Evolutionary conservation across 1,284 basidiomycete genomes (phyloP), one percentile per base, ranked within the genome.

Genomic region (Ceratobasidium sp.): DNA sequence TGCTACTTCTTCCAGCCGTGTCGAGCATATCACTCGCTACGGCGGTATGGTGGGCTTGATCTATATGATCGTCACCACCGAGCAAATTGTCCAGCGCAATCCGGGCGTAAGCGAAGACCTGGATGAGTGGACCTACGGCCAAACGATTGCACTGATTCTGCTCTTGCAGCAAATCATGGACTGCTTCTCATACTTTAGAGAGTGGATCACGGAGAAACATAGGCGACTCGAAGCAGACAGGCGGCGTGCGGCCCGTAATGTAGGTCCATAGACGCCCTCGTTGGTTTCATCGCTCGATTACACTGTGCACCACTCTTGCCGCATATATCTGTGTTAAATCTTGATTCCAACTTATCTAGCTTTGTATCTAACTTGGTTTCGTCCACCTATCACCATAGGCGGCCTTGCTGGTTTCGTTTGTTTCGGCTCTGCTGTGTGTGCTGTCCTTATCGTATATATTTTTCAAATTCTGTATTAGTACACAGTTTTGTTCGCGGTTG

Each of bases 61-160:
- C 48, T 75, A 75, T 48, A 75, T 75, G 73, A 75, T 75, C 28
- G 61, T 75, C 28, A 75, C 73, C n/a, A 75, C 62, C 6, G 73
- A 75, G 42, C 73, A 75, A 38, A 75, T 75, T 33, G 73, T 75
- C 40, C 5, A 2, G 15, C 61, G 46, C 9, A 66, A 75, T 62
- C 73, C 59, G 26, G 48, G 50, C 5, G 50, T 48, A 17, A 65
- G 33, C 2, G 42, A 26, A 0, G 28, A 65, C 10, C n/a, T 75
- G 26, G n/a, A n/a, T 4, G 5, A 15, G 15, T 75, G 73, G 73
- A 65, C 73, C 15, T 75, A 42, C 38, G 48, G 61, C 20, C 73
- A 75, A 66, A 75, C 73, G 20, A 44, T 75, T 42, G 73, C 73
- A 12, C 26, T 75, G 13, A 75, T 75, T 54, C 56, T 75, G 73